Percentiles rank a stretch among this genome's conserved stretches.
phyloP scores from a whole-genome alignment of 306 rosid species.

The Carpinus viminea region DNA sequence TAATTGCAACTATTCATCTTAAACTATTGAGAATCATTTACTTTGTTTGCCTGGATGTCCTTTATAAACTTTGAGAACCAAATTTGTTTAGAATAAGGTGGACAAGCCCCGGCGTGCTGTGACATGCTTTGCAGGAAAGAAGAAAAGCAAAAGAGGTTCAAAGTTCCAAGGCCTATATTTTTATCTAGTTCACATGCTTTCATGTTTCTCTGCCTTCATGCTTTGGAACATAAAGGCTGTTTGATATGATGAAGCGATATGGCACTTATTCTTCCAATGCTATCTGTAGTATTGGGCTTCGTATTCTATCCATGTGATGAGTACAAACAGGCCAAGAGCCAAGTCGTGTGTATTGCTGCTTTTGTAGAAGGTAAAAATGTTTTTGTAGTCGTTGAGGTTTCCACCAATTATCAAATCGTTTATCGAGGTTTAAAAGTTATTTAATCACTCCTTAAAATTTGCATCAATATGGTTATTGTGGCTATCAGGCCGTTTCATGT shows the following conservation, averaged over 20 bases:
- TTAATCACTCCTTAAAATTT: too few species aligned
- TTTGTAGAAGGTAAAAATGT: too few species aligned
- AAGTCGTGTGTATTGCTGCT: too few species aligned
- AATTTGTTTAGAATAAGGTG: neutral
- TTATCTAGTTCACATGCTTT: slow-evolving; percentile 18
- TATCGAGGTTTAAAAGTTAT: too few species aligned
- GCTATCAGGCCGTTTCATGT: too few species aligned
- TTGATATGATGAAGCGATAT: neutral
- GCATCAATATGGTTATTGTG: too few species aligned
- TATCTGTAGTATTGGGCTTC: neutral
- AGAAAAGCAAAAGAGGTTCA: neutral
- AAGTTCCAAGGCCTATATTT: neutral
- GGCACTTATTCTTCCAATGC: neutral
- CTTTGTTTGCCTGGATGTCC: too few species aligned
- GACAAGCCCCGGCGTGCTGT: slow-evolving; percentile 3
- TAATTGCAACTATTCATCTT: neutral
- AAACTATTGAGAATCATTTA: neutral
- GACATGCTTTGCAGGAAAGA: slow-evolving; percentile 17
- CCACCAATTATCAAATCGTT: too few species aligned
- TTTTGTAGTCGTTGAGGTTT: too few species aligned
- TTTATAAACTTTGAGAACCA: neutral
- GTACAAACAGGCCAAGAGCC: too few species aligned
- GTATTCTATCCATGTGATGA: too few species aligned
- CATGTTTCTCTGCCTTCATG: neutral
- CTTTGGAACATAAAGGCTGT: neutral